These are phyloP conservation scores for Triticum monococcum DNA, from an alignment of 176 grass and related monocot species.

Conservation along the genomic window DNA sequence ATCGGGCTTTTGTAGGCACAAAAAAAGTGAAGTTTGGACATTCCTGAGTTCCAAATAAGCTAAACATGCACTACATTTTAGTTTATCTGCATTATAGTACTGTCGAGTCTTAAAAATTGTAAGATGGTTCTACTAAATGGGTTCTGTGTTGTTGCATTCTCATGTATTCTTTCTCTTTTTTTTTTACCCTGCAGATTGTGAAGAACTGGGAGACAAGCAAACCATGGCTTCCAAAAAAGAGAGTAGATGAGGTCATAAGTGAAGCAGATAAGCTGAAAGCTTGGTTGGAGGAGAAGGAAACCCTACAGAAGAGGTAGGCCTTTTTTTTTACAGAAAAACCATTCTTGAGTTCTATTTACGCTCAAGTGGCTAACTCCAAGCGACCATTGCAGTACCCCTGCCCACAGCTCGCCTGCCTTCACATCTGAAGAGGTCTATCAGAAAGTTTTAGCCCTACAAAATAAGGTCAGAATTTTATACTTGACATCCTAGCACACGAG, in stretches of 20 bases:
- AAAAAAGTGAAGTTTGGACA: background rate
- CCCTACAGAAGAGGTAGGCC: conserved; percentile 80
- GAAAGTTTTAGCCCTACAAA: conserved; percentile 75
- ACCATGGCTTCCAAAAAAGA: conserved; percentile 85
- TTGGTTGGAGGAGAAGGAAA: conserved; percentile 88
- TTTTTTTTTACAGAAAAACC: background rate
- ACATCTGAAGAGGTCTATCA: conserved; percentile 77
- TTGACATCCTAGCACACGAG: conserved; percentile 3
- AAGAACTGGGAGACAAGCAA: conserved; percentile 91
- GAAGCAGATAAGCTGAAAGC: conserved; percentile 79
- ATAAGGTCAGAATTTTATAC: conserved; percentile 57
- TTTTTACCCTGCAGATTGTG: conserved; percentile 57
- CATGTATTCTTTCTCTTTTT: background rate
- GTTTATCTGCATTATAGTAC: conserved; percentile 11
- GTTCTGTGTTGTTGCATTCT: conserved; percentile 15
- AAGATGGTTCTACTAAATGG: background rate
- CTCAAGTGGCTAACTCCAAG: conserved; percentile 13
- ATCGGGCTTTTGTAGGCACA: background rate
- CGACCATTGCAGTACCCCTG: conserved; percentile 55
- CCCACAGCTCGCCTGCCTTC: conserved; percentile 55
- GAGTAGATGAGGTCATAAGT: conserved; percentile 80
- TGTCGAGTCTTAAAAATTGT: background rate
- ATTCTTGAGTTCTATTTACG: background rate
- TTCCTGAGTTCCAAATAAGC: background rate
- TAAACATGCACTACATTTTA: background rate